Percentiles rank a stretch among this genome's conserved stretches.
Evolutionary conservation across 331 rosid species (phyloP).

Genomic region (Cucumis variabilis): DNA sequence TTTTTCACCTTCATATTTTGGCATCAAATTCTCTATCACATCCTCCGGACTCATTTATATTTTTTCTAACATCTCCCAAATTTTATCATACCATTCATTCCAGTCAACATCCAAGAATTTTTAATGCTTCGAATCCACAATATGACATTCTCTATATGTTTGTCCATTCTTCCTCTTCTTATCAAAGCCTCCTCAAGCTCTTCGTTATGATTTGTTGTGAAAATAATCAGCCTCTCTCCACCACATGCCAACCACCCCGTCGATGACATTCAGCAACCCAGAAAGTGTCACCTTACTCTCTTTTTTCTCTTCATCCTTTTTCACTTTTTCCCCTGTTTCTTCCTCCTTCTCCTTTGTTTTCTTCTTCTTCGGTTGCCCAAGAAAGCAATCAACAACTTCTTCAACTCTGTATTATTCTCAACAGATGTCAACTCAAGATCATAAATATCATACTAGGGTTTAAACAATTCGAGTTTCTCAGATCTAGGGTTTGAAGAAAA

Average conservation of each 20-base stretch:
- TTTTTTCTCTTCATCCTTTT: constrained; percentile 21
- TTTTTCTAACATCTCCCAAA: constrained; percentile 46
- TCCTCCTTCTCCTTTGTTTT: constrained; percentile 27
- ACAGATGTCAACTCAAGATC: no score
- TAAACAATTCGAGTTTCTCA: no score
- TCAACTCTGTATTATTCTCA: no score
- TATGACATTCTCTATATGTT: constrained; percentile 56
- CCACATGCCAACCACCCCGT: constrained; percentile 65
- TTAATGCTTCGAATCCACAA: constrained; percentile 55
- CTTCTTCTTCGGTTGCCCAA: constrained; percentile 59
- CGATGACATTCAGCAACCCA: constrained; percentile 62
- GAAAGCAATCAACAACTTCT: constrained; percentile 55
- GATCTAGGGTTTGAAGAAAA: no score
- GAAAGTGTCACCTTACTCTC: constrained; percentile 56
- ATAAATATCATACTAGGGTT: no score
- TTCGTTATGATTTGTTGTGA: constrained; percentile 57
- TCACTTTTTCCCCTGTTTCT: neutral
- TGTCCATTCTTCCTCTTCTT: constrained; percentile 66
- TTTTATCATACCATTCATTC: constrained; percentile 39
- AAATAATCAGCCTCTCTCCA: constrained; percentile 48
- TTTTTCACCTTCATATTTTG: constrained; percentile 41
- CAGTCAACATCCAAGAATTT: constrained; percentile 38
- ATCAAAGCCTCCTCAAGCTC: constrained; percentile 66
- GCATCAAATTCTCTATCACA: constrained; percentile 68
- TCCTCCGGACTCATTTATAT: constrained; percentile 52